Base-by-base conservation (phyloP, 768 basidiomycete genomes). In the Pleurotus giganteus region DNA sequence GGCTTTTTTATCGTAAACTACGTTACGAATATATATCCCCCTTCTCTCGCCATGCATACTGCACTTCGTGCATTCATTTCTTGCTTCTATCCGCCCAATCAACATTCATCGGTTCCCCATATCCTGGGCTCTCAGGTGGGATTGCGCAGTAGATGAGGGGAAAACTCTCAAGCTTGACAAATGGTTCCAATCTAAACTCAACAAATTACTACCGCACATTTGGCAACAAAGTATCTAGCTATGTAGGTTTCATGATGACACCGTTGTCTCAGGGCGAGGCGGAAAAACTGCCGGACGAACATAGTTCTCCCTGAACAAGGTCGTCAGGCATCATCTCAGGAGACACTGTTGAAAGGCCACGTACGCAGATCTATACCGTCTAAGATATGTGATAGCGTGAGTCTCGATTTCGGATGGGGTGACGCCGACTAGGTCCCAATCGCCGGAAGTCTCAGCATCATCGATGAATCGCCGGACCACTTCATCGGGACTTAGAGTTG, bases 361-460 rank as follows among this genome's bases (percentile, higher is more conserved):
- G 69, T 76, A 95, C 90, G 89, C 84, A 62, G 87, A 83, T 63
- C 96, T 84, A 75, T 90, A 97, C 65, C 90, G 81, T 71, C 96
- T 81, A 61, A 99, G 78, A 71, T 93, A 94, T 57, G 85, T 84
- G 72, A 98, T 89, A 19, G 95, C 96, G 58, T 91, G 84, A 12
- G 73, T 66, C 74, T 98, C 95, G 58, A 98, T 81, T 64, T 88
- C 85, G 55, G 89, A 84, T 26, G 95, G 95, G 26, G 72, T 72
- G 55, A 98, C 84, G 21, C 90, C 89, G 57, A 97, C 77, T 43
- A 81, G 80, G 61, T 84, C 84, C 94, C 94, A 98, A 66, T 88
- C 88, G 21, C 91, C 91, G 17, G 75, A 78, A 55, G 76, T 81
- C 54, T 85, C 80, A 32, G 75, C 75, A 69, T 98, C 95, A 71